These are phyloP conservation scores for rapeseed (Brassica napus) DNA, from an alignment of 345 rosid species.

Conservation along the genomic window Da-Ae NC_063444.1:7728001-7728500, in stretches of 20 bases:
- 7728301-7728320: neutral
- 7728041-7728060: neutral
- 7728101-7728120: neutral
- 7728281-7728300: neutral
- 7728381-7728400: too few species aligned
- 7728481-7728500: neutral
- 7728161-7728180: neutral
- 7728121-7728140: neutral
- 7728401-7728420: neutral
- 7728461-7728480: neutral
- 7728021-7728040: neutral
- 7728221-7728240: neutral
- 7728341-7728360: too few species aligned
- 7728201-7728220: neutral
- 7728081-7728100: neutral
- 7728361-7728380: too few species aligned
- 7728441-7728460: conserved; percentile 2
- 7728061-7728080: neutral
- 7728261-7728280: neutral
- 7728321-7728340: neutral
- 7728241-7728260: neutral
- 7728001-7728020: neutral
- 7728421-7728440: neutral
- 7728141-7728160: neutral
- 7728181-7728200: neutral